A percentile compares a stretch with the other conserved stretches of the same genome.
Conservation (phyloP, 2,329 filamentous ascomycete genomes). For the Apiospora sp. region DNA sequence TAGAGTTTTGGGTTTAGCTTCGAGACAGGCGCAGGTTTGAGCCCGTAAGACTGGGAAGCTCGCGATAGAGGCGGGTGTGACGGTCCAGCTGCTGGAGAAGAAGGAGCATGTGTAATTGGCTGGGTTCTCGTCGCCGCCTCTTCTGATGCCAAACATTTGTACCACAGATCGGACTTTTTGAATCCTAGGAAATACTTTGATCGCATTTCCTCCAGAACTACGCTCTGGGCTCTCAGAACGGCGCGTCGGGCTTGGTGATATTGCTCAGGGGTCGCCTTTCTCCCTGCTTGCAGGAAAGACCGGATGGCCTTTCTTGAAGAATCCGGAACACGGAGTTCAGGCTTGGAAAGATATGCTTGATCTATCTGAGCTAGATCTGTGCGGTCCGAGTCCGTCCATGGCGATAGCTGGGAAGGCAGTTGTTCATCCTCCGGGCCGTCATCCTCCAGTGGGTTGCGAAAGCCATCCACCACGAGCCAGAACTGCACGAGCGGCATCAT, state of each 20-base stretch:
- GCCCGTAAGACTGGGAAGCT: slow-evolving; percentile 48
- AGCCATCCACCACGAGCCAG: slow-evolving; percentile 97
- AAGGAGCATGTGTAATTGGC: slow-evolving; percentile 31
- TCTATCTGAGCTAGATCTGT: slow-evolving; percentile 91
- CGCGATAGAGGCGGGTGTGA: slow-evolving; percentile 39
- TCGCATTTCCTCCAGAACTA: slow-evolving; percentile 85
- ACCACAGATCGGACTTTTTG: slow-evolving; percentile 92
- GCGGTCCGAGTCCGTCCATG: slow-evolving; percentile 85
- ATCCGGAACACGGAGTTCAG: slow-evolving; percentile 80
- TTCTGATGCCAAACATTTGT: slow-evolving; percentile 92
- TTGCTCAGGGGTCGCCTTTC: slow-evolving; percentile 77
- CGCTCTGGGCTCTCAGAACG: slow-evolving; percentile 82
- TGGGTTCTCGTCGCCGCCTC: slow-evolving; percentile 63
- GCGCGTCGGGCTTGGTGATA: slow-evolving; percentile 85
- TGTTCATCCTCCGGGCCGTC: slow-evolving; percentile 75
- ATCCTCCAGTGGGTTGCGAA: slow-evolving; percentile 92
- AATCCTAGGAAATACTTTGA: slow-evolving; percentile 82
- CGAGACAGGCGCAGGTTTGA: slow-evolving; percentile 54
- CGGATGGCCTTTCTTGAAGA: slow-evolving; percentile 74
- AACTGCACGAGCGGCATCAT: slow-evolving; percentile 94
- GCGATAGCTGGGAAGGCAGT: slow-evolving; percentile 65
- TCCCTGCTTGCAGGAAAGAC: slow-evolving; percentile 81
- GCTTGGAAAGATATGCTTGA: slow-evolving; percentile 83
- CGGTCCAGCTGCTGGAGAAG: slow-evolving; percentile 34
- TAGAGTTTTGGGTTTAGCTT: slow-evolving; percentile 50